Conservation (phyloP, 1,139 yeast genomes). For the Yamadazyma songkhlaensis region DNA sequence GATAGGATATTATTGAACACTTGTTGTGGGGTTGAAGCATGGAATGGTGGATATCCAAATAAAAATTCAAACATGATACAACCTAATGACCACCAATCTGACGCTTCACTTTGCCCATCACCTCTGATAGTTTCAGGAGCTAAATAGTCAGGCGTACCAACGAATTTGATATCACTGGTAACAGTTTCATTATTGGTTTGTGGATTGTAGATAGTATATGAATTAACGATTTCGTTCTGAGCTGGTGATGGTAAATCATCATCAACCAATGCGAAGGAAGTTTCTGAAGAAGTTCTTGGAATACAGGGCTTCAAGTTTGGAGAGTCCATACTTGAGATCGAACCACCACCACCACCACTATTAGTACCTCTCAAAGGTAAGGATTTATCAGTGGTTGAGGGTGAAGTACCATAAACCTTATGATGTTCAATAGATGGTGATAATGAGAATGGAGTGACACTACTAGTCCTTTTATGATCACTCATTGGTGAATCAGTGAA, state of each 20-base stretch:
- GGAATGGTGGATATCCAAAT: constrained; percentile 95
- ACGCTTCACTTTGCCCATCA: constrained; percentile 75
- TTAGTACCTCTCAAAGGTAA: constrained; percentile 5
- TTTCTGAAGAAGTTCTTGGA: constrained; percentile 51
- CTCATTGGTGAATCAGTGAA: constrained; percentile 23
- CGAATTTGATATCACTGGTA: constrained; percentile 47
- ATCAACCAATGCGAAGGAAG: constrained; percentile 53
- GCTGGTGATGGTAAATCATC: constrained; percentile 39
- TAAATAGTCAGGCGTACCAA: constrained; percentile 96
- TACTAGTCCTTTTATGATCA: constrained; percentile 35
- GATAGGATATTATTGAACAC: constrained; percentile 79
- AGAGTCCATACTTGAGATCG: constrained; percentile 44
- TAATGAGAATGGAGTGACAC: constrained; percentile 49
- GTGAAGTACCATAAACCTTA: constrained; percentile 16
- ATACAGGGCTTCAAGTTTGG: constrained; percentile 48
- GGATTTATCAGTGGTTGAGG: constrained; percentile 6
- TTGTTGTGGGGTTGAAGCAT: constrained; percentile 72
- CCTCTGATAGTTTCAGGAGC: constrained; percentile 97
- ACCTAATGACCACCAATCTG: constrained; percentile 99
- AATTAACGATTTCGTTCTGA: constrained; percentile 26
- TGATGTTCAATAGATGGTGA: constrained; percentile 43
- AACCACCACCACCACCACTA: constrained; percentile 10
- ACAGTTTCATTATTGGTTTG: constrained; percentile 16
- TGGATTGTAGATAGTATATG: constrained; percentile 72
- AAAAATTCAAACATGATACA: constrained; percentile 90